Base-by-base conservation (phyloP, 805 yeast species). In the Lachancea cidri region DNA sequence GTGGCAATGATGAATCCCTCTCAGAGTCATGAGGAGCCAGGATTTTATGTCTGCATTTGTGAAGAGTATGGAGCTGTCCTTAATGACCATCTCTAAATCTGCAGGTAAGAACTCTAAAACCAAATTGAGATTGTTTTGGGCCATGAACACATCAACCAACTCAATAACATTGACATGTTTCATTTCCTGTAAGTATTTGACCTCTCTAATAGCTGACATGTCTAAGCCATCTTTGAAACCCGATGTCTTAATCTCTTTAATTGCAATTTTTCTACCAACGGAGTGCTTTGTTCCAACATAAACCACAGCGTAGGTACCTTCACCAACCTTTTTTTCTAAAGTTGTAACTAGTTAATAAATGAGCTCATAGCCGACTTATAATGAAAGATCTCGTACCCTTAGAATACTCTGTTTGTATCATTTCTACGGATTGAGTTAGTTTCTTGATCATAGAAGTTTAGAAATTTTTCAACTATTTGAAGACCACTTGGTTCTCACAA, bases 291-390 rank as follows among this genome's bases (percentile, higher is more conserved):
- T 77, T 2, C 98, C 98, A 13, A 89, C 71, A 55, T 81, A 87
- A 4, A 93, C 99, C 42, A 89, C 95, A 35, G 99, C 99, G 68
- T 91, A 93, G 0, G 99, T 93, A 65, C 99, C 99, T 66, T 93
- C 99, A 58, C 99, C 99, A 20, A 93, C 97, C 58, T 88, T 89
- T 50, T 76, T 79, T 42, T 88, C 96, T 57, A 35, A 11, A n/a
- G 3, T 3, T 5, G 13, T 18, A 33, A 18, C 11, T 5, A 20
- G 39, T 41, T 41, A 41, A 39, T 35, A 35, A 22, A n/a, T 11
- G 13, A 4, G 29, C 7, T 17, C 17, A 5, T 14, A 14, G 22
- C 14, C 2, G n/a, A n/a, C 8, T 3, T 27, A 4, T 18, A 15
- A 18, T 7, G 16, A 11, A 9, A 22, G 27, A 7, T 17, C 11